Evolutionary conservation across 2,329 filamentous ascomycete genomes (phyloP), one percentile per base, ranked within the genome.

Genomic region (Colletotrichum tropicale): DNA sequence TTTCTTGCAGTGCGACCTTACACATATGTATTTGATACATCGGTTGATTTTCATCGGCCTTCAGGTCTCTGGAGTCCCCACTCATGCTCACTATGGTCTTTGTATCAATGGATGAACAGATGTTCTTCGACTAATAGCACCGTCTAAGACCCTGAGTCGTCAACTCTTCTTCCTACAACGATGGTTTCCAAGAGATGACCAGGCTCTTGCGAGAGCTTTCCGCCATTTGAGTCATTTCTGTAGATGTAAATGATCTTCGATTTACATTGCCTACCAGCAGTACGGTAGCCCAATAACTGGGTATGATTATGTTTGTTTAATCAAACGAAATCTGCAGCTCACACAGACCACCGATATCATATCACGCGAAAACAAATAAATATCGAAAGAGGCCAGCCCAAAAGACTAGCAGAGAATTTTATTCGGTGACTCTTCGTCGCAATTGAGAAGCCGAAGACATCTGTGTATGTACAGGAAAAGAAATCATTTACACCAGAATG

Each of bases 401-500:
- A 38, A 15, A 56, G 48, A 56, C 16, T 7, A 9, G 55, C 38
- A 18, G 15, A 34, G 38, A 52, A 43, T 48, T 58, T 58, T 26
- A 32, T 70, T 43, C 32, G 26, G 26, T 32, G 13, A 55, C 36
- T 16, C 10, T 38, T 36, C 24, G 6, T 21, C 7, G 21, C 4
- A 10, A 9, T 12, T 15, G n/a, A 58, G n/a, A 38, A 61, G 28
- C 43, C 30, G 15, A 48, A 36, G 58, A 34, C 43, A n/a, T 58
- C 4, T 26, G 15, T 34, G 21, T 74, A 74, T 70, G 24, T 74
- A 70, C 66, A 70, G 9, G 16, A 21, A 30, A 8, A 32, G 24
- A 52, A 21, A 60, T 10, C 34, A 72, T 72, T 16, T 72, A 68
- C 70, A 72, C 16, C 26, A 48, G 67, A 71, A 71, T 70, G 21